phyloP scores from a whole-genome alignment of 768 basidiomycete genomes.

The Sporobolomyces pararoseus region DNA sequence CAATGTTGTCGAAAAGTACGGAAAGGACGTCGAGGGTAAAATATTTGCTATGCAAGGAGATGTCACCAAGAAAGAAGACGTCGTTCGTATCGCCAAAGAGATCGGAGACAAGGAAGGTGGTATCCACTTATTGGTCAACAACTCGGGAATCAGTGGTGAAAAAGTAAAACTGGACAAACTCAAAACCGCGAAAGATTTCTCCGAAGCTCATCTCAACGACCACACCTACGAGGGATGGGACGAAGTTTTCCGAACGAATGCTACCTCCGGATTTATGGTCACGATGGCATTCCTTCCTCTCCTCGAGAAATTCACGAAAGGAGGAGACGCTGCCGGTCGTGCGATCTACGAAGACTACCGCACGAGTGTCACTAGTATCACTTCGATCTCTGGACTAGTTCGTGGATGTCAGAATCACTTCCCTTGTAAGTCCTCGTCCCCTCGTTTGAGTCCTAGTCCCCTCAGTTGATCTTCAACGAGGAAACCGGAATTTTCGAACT shows the following conservation, averaged over 20 bases:
- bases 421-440: slow-evolving; percentile 1
- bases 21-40: slow-evolving; percentile 7
- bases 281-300: slow-evolving; percentile 29
- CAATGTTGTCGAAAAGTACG: slow-evolving; percentile 23
- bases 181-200: background rate
- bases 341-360: slow-evolving; percentile 25
- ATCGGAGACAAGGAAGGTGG: slow-evolving; percentile 24
- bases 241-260: slow-evolving; percentile 31
- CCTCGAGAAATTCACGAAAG: slow-evolving; percentile 23
- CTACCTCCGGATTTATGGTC: slow-evolving; percentile 1
- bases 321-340: slow-evolving; percentile 7
- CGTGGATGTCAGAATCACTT: slow-evolving; percentile 16
- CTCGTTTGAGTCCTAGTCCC: no score
- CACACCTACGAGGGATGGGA: slow-evolving; percentile 20
- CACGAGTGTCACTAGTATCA: slow-evolving; percentile 13
- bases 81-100: slow-evolving; percentile 20
- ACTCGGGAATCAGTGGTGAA: slow-evolving; percentile 15
- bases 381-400: slow-evolving; percentile 24
- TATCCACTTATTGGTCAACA: slow-evolving; percentile 26
- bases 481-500: no score
- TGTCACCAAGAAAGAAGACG: slow-evolving; percentile 27
- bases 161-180: background rate
- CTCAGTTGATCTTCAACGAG: no score
- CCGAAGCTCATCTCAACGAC: slow-evolving; percentile 11
- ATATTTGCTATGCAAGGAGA: slow-evolving; percentile 34